These are phyloP conservation scores for Botrytis fabae DNA, from an alignment of 2,329 filamentous ascomycete genomes.

Conservation along the genomic window DNA sequence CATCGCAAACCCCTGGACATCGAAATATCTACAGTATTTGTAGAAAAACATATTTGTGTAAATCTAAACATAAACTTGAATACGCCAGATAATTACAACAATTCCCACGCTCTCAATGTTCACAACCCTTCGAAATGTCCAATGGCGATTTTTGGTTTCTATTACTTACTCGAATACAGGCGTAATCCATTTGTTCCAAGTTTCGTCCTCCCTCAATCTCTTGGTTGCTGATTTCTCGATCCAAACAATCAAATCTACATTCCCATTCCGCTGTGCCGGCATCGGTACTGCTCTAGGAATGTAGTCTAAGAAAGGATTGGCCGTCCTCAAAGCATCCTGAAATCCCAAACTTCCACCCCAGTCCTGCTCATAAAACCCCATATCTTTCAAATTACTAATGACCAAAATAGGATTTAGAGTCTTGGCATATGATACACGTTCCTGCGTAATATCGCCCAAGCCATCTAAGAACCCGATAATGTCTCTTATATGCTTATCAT, in stretches of 20 bases:
- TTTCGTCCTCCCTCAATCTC: slow-evolving; percentile 13
- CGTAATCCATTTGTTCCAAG: slow-evolving; percentile 13
- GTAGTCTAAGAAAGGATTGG: slow-evolving; percentile 2
- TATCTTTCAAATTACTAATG: slow-evolving; percentile 19
- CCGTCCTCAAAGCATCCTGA: slow-evolving; percentile 1
- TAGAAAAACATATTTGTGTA: background rate
- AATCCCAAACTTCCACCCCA: slow-evolving; percentile 11
- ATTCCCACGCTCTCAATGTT: too few relatives aligned
- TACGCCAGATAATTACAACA: background rate
- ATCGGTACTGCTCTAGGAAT: slow-evolving; percentile 9
- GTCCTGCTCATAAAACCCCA: slow-evolving; percentile 1
- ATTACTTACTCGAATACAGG: background rate
- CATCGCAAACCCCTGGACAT: rapidly evolving
- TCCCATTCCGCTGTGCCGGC: slow-evolving; percentile 1
- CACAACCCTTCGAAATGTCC: too few relatives aligned
- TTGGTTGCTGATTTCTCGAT: slow-evolving; percentile 3
- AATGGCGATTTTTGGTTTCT: background rate
- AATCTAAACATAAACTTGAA: background rate
- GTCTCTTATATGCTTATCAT: slow-evolving; percentile 9
- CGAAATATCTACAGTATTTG: too few relatives aligned
- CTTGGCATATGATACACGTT: slow-evolving; percentile 13
- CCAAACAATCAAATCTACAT: slow-evolving; percentile 10
- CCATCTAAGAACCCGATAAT: background rate
- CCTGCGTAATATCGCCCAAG: slow-evolving; percentile 12
- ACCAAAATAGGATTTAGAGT: slow-evolving; percentile 10